These are phyloP conservation scores for Letharia lupina DNA, from an alignment of 495 filamentous ascomycete species.

Conservation along the genomic window DNA sequence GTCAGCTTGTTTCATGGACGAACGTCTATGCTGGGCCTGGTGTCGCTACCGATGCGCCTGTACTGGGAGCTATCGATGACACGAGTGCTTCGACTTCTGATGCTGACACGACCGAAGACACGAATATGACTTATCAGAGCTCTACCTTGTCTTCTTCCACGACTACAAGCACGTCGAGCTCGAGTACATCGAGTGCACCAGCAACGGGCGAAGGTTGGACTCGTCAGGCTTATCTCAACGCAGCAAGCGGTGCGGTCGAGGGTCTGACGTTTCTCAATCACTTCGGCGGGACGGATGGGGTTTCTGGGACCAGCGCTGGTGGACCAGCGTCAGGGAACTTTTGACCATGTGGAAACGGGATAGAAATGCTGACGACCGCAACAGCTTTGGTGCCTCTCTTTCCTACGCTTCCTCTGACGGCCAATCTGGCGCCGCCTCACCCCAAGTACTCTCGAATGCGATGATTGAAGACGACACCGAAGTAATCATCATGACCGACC, in stretches of 20 bases:
- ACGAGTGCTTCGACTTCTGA: slow-evolving; percentile 9
- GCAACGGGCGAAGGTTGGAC: slow-evolving; percentile 27
- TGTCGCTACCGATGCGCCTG: slow-evolving; percentile 20
- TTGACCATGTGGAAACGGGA: background rate
- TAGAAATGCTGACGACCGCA: slow-evolving; percentile 19
- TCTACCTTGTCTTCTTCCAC: too few species aligned
- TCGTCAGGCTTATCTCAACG: slow-evolving; percentile 49
- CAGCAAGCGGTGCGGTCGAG: slow-evolving; percentile 37
- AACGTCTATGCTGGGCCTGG: slow-evolving; percentile 50
- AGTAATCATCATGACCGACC: slow-evolving; percentile 50
- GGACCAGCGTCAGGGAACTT: slow-evolving; percentile 22
- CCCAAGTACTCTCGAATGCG: slow-evolving; percentile 44
- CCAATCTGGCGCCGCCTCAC: slow-evolving; percentile 37
- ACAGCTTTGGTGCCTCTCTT: slow-evolving; percentile 54
- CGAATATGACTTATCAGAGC: slow-evolving; percentile 18
- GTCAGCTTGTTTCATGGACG: slow-evolving; percentile 42
- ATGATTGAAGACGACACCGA: slow-evolving; percentile 50
- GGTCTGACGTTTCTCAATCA: slow-evolving; percentile 62
- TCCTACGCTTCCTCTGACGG: slow-evolving; percentile 49
- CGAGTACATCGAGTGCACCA: background rate
- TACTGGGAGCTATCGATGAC: slow-evolving; percentile 3
- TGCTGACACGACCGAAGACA: background rate
- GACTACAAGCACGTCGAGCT: background rate
- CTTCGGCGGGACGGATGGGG: slow-evolving; percentile 33
- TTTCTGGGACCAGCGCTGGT: slow-evolving; percentile 24